phyloP scores from a whole-genome alignment of 768 basidiomycete species.

The Pleurotus eryngii region DNA sequence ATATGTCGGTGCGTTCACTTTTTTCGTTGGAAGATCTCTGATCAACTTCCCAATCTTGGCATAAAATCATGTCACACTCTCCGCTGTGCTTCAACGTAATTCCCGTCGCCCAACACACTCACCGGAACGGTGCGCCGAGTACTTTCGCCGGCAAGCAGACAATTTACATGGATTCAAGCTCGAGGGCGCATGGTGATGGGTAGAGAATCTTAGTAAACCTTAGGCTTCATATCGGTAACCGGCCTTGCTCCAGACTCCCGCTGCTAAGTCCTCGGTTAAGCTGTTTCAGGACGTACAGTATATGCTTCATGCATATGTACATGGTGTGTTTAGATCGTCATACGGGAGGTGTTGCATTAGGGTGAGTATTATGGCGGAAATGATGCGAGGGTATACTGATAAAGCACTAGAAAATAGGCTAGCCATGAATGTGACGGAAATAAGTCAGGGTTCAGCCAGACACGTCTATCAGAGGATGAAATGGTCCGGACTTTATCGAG shows the following conservation, averaged over 20 bases:
- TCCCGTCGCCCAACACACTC: background rate
- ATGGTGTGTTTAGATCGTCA: background rate
- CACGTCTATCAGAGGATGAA: background rate
- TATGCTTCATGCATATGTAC: background rate
- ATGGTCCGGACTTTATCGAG: constrained; percentile 44
- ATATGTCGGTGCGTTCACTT: background rate
- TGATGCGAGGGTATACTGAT: background rate
- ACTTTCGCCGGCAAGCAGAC: no score
- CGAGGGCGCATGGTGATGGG: background rate
- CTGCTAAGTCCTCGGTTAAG: background rate
- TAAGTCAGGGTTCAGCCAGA: background rate
- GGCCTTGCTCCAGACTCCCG: background rate
- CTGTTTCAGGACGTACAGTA: background rate
- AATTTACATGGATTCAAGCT: no score
- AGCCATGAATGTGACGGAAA: background rate
- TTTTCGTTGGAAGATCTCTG: background rate
- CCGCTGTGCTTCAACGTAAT: background rate
- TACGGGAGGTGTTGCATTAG: background rate
- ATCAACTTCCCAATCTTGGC: background rate
- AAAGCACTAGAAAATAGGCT: constrained; percentile 6
- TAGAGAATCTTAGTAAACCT: background rate
- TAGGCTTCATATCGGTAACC: background rate
- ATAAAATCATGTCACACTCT: background rate
- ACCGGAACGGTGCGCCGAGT: background rate
- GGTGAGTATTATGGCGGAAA: constrained; percentile 5